These are phyloP conservation scores for Pseudocercospora cruenta DNA, from an alignment of 2,329 filamentous ascomycete genomes.

Conservation along the genomic window DNA sequence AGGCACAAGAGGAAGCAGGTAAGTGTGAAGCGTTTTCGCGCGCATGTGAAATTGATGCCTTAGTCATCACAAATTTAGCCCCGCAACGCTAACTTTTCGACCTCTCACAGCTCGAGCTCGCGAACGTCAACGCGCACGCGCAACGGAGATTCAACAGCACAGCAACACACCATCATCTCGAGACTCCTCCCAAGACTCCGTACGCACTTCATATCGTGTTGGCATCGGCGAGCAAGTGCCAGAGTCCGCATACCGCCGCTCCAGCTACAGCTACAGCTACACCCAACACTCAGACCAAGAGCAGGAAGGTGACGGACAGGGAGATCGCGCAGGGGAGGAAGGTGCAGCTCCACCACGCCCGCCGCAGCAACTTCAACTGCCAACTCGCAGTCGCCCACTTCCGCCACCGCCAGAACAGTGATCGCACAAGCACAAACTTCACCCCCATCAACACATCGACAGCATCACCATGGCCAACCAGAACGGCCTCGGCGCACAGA, in stretches of 20 bases:
- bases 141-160: background rate
- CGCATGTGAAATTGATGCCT: constrained; percentile 4
- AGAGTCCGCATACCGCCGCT: background rate
- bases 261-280: background rate
- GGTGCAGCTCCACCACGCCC: background rate
- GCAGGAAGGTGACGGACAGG: background rate
- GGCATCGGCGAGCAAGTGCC: constrained; percentile 12
- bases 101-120: background rate
- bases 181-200: background rate
- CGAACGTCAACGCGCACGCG: background rate
- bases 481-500: constrained; percentile 33
- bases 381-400: background rate
- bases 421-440: background rate
- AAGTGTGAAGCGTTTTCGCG: background rate
- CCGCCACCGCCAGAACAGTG: background rate
- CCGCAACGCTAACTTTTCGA: background rate
- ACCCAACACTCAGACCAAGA: background rate
- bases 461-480: constrained; percentile 32
- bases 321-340: background rate
- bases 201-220: background rate
- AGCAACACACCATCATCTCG: background rate
- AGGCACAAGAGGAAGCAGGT: background rate
- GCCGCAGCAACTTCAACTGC: background rate
- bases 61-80: background rate
- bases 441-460: background rate